Percentiles rank a stretch among this genome's conserved stretches.
Conservation (phyloP, 495 filamentous ascomycete species). For the Talaromyces nanjingensis region DNA sequence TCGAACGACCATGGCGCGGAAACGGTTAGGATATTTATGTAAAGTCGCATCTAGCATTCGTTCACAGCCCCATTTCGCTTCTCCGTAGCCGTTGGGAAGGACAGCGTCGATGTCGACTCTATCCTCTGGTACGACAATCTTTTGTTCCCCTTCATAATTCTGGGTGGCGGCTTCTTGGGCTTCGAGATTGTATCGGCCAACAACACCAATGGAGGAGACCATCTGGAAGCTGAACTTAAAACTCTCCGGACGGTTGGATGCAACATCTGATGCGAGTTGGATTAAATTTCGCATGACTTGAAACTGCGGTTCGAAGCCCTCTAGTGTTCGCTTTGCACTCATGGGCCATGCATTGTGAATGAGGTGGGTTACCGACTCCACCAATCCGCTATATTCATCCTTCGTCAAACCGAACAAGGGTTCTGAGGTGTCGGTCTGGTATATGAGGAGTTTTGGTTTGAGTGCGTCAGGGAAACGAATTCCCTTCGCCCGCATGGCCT, state of each 20-base stretch:
- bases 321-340: not conserved
- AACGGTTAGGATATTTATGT: conserved; percentile 28
- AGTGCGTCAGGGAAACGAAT: too few relatives aligned
- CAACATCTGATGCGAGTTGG: not conserved
- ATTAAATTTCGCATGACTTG: not conserved
- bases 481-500: too few relatives aligned
- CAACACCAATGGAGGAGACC: conserved; percentile 39
- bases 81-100: conserved; percentile 37
- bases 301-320: not conserved
- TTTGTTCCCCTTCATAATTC: not conserved
- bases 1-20: conserved; percentile 35
- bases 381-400: not conserved
- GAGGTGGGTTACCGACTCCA: not conserved
- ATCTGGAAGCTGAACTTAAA: conserved; percentile 32
- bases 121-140: conserved; percentile 10
- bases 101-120: conserved; percentile 22
- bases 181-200: conserved; percentile 20
- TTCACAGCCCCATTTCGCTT: conserved; percentile 44
- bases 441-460: too few relatives aligned
- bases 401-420: conserved; percentile 13
- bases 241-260: not conserved
- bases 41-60: conserved; percentile 42
- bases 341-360: not conserved
- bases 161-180: too few relatives aligned
- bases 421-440: not conserved